Base-by-base conservation (phyloP, 2,329 filamentous ascomycete genomes). In the Hypoxylon sp. region DNA sequence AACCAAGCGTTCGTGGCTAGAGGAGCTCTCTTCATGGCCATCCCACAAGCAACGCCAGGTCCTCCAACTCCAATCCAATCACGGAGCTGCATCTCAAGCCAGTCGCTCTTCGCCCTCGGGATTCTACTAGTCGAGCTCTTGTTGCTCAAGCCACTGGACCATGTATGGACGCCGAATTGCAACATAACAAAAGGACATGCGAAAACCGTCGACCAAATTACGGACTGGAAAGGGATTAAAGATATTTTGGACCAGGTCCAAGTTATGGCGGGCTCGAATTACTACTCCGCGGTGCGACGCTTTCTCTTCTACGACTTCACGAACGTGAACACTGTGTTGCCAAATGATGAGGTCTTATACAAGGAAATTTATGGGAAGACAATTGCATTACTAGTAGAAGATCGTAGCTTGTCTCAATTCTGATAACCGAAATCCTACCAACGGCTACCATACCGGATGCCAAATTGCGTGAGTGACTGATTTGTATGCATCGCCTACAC, bases 291-390 rank as follows among this genome's bases (percentile, higher is more conserved):
- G 8, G 47, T 51, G 14, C 47, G 47, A 16, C 47, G 47, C 2
- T 30, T 51, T 34, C 25, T 51, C n/a, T 51, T 51, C 25, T 51
- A 16, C 47, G 47, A 32, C 2, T 51, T 51, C 29, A 51, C 14
- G 16, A n/a, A 34, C 16, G 2, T 51, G 47, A 51, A 19, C 25
- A 46, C 41, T 7, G 2, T n/a, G 5, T 23, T 9, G 25, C 41
- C 23, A 14, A 23, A 46, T 6, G 41, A 46, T 5, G 41, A 46
- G 41, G 21, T 46, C 41, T 12, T 46, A 25, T 46, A 46, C 19
- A 46, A 46, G 12, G 41, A 46, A n/a, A 46, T 46, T 5, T 46
- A 46, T 14, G 41, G 41, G 41, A 46, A 46, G 41, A 46, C 41
- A n/a, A 25, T 46, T 4, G 41, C 41, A 8, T 3, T 46, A 46